phyloP scores from a whole-genome alignment of 768 basidiomycete species.

The Boletus insuetus region DNA sequence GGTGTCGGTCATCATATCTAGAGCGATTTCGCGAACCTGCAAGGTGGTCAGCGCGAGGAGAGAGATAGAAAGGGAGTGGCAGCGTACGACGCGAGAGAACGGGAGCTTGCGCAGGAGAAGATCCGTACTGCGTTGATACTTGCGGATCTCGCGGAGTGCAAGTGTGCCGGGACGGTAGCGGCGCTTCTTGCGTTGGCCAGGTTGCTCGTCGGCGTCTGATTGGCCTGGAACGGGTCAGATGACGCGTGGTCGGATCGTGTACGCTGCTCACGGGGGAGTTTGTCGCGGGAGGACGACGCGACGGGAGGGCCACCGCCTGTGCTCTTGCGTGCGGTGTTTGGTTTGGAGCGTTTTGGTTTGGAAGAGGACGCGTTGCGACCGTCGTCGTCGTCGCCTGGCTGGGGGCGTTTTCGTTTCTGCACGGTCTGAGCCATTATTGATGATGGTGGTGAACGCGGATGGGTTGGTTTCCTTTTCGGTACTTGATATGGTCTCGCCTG shows the following conservation, averaged over 20 bases:
- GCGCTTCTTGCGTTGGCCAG: conserved; percentile 42
- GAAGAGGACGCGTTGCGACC: conserved; percentile 36
- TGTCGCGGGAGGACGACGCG: conserved; percentile 30
- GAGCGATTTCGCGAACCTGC: conserved; percentile 93
- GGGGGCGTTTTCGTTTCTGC: conserved; percentile 44
- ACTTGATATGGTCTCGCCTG: conserved; percentile 35
- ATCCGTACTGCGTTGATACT: conserved; percentile 93
- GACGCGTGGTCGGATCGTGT: conserved; percentile 1
- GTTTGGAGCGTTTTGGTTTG: conserved; percentile 45
- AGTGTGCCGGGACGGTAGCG: conserved; percentile 90
- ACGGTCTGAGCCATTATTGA: conserved; percentile 64
- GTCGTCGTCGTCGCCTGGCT: conserved; percentile 28
- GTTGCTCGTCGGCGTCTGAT: conserved; percentile 24
- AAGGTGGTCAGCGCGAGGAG: conserved; percentile 1
- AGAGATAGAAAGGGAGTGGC: neutral
- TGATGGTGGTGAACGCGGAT: neutral
- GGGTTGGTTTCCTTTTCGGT: conserved; percentile 6
- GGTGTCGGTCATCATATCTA: conserved; percentile 83
- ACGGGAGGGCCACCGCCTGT: conserved; percentile 56
- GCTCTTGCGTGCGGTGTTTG: conserved; percentile 78
- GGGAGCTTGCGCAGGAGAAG: conserved; percentile 84
- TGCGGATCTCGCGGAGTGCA: conserved; percentile 88
- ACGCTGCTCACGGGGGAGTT: conserved; percentile 24
- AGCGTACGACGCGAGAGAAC: conserved; percentile 85
- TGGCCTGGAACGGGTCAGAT: conserved; percentile 18